Evolutionary conservation across 331 rosid species (phyloP), one percentile per base, ranked within the genome.

Genomic region (Malus hybrid): DNA sequence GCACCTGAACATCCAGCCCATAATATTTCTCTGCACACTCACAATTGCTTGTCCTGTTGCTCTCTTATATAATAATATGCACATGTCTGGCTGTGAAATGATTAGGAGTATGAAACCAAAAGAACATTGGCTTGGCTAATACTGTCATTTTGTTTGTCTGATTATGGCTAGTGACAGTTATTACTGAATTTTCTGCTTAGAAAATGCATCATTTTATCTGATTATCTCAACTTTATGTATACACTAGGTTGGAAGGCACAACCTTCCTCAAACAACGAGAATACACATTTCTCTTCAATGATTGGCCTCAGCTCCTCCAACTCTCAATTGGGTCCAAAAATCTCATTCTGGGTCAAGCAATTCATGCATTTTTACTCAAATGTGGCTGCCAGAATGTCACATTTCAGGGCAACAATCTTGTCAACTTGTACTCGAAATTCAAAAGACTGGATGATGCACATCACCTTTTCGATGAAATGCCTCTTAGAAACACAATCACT

Each of bases 251-350:
- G 15, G 50, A 55, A 55, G 24, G 8, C 60, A 55, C 60, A 16
- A 18, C 11, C n/a, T 55, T 55, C 24, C 22, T 55, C 60, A 18
- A 55, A 6, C 24, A 55, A 15, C 24, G 10, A 55, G 22, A 55
- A 18, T 3, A 55, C 60, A 19, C 24, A 6, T 3, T 7, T 7
- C 60, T 55, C 60, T 55, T 55, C 33, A 33, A 70, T 34, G 82
- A 80, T 28, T 87, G 88, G 91, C 81, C 86, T 76, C 84, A 71
- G 72, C 80, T 81, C 36, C 71, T 87, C 76, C 71, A 83, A 34
- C 8, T 71, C 77, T 85, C 89, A 44, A 78, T 76, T 57, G 83
- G 76, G 83, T 80, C 80, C 29, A 77, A 74, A 55, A 79, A 78
- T 80, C 67, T 70, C 19, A 29, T 28, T 60, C 83, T 87, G 77